These are phyloP conservation scores for Podaxis carcinomalis DNA, from an alignment of 768 basidiomycete genomes.

Conservation along the genomic window DNA sequence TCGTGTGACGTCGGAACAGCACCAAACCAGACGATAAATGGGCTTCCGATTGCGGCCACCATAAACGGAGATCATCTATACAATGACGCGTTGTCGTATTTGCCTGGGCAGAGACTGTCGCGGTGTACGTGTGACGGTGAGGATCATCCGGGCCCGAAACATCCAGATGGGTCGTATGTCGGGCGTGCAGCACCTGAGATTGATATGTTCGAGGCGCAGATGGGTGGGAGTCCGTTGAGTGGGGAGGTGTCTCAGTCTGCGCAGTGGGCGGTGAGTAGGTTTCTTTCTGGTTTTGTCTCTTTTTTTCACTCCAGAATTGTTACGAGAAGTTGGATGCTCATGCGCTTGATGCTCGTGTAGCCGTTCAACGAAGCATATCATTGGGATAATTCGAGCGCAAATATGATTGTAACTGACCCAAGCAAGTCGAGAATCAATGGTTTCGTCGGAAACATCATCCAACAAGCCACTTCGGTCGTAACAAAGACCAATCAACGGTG, in stretches of 20 bases:
- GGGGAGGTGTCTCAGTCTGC: conserved; percentile 78
- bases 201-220: conserved; percentile 82
- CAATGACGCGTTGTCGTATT: conserved; percentile 49
- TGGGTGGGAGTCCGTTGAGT: conserved; percentile 33
- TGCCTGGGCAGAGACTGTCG: conserved; percentile 76
- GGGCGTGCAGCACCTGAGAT: conserved; percentile 85
- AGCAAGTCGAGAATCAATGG: conserved; percentile 52
- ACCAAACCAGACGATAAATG: conserved; percentile 69
- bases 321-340: conserved; percentile 1
- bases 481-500: conserved; percentile 64
- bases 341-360: conserved; percentile 23
- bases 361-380: conserved; percentile 71
- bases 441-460: conserved; percentile 64
- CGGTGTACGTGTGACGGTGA: conserved; percentile 79
- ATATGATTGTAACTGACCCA: conserved; percentile 51
- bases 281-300: conserved; percentile 1
- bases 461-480: conserved; percentile 75
- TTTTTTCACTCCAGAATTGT: background rate
- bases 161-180: conserved; percentile 65
- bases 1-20: conserved; percentile 79
- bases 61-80: conserved; percentile 47
- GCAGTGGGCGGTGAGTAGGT: conserved; percentile 61
- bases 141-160: conserved; percentile 74
- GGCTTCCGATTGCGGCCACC: conserved; percentile 55
- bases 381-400: conserved; percentile 58